Percentiles rank a stretch among this genome's conserved stretches.
phyloP scores from a whole-genome alignment of 1,284 basidiomycete species.

The Peniophora sp. region DNA sequence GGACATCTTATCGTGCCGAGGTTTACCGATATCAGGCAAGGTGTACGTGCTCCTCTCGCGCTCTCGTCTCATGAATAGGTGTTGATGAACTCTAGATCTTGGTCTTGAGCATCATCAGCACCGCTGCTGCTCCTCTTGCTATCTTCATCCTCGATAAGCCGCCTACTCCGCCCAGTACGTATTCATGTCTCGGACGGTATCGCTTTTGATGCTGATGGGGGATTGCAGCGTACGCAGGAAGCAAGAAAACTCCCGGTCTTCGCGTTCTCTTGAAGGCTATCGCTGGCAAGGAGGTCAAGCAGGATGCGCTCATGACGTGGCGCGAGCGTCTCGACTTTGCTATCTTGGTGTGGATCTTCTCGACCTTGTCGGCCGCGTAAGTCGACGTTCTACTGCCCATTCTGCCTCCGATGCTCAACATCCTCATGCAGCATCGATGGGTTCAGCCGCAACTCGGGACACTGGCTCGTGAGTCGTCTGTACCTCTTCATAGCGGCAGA shows the following conservation, averaged over 20 bases:
- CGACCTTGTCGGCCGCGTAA: conserved; percentile 54
- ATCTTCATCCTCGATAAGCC: conserved; percentile 52
- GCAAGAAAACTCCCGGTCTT: conserved; percentile 46
- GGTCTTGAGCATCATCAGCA: conserved; percentile 60
- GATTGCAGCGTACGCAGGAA: conserved; percentile 53
- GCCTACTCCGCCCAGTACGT: conserved; percentile 68
- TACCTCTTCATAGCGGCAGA: not conserved
- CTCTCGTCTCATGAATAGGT: not conserved
- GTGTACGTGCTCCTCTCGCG: conserved; percentile 15
- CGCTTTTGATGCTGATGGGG: not conserved
- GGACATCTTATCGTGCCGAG: conserved; percentile 65
- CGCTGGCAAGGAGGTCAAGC: conserved; percentile 32
- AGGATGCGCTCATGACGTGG: conserved; percentile 46
- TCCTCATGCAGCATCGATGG: conserved; percentile 24
- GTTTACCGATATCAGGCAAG: conserved; percentile 42
- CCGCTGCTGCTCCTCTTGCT: conserved; percentile 45
- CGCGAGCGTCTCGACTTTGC: conserved; percentile 64
- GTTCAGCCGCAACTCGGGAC: conserved; percentile 56
- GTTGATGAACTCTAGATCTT: conserved; percentile 41
- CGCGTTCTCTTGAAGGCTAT: conserved; percentile 47
- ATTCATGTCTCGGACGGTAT: not conserved
- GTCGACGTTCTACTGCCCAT: conserved; percentile 16
- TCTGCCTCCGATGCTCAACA: not conserved
- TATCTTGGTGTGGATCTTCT: conserved; percentile 53
- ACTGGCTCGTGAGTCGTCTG: conserved; percentile 49